Evolutionary conservation across 495 filamentous ascomycete species (phyloP).

Genomic region (Tuber microsphaerosporum): DNA sequence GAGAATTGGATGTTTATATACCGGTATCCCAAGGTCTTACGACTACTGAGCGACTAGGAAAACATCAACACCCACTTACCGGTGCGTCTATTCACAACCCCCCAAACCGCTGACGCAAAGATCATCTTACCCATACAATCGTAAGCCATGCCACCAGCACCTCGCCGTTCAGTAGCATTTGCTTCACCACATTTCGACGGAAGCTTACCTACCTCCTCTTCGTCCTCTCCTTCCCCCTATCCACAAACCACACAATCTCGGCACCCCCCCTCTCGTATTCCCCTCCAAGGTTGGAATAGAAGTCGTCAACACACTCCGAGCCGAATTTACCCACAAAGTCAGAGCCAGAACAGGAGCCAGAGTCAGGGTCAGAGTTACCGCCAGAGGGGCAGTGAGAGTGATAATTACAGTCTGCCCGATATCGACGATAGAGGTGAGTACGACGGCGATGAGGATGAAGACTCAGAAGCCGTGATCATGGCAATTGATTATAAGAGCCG

Average conservation of each 20-base stretch:
- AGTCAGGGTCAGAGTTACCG: not conserved
- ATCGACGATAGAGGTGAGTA: not conserved
- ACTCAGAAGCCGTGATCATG: slow-evolving; percentile 70
- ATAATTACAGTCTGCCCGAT: not conserved
- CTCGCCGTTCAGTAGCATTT: slow-evolving; percentile 28
- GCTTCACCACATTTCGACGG: slow-evolving; percentile 7
- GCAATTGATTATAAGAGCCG: slow-evolving; percentile 69
- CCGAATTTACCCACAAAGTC: not conserved
- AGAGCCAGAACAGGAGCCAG: not conserved
- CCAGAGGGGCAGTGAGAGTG: not conserved
- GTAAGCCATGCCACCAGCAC: slow-evolving; percentile 20
- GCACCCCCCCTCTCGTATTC: not conserved
- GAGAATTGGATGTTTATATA: too few species aligned
- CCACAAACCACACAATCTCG: slow-evolving; percentile 13
- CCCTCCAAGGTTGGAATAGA: not conserved
- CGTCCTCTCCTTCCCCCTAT: slow-evolving; percentile 4
- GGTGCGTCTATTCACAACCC: not conserved
- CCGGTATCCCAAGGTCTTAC: not conserved
- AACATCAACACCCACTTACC: not conserved
- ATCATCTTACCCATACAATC: not conserved
- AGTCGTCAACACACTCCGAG: not conserved
- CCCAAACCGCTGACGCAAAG: not conserved
- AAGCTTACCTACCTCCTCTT: slow-evolving; percentile 3
- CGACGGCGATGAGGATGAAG: slow-evolving; percentile 45
- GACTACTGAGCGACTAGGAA: not conserved